These are phyloP conservation scores for Gilbertella persicaria DNA, from an alignment of 371 early-diverging fungal species.

Conservation along the genomic window DNA sequence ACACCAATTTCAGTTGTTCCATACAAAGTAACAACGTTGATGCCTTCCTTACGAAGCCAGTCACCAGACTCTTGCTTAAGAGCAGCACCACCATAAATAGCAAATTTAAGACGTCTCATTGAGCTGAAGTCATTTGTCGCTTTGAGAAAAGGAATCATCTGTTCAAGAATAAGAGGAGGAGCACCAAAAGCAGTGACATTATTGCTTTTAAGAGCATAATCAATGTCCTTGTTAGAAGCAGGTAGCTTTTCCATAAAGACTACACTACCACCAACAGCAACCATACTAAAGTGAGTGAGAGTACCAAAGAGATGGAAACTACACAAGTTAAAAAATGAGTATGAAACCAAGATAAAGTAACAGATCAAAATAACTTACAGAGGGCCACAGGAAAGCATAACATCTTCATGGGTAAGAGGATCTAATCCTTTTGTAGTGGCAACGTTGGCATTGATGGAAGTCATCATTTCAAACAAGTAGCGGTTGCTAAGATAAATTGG, in stretches of 20 bases:
- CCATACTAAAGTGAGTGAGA: background rate
- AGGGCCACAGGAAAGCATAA: background rate
- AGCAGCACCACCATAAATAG: constrained; percentile 8
- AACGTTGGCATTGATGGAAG: background rate
- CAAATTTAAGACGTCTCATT: background rate
- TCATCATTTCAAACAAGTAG: constrained; percentile 6
- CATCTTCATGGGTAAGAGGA: background rate
- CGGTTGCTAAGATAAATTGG: constrained; percentile 34
- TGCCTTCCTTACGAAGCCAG: background rate
- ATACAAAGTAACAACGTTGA: constrained; percentile 1
- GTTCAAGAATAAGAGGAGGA: constrained; percentile 13
- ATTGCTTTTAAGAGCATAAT: constrained; percentile 4
- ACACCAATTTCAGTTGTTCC: constrained; percentile 5
- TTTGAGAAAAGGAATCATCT: constrained; percentile 2
- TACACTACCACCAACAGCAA: constrained; percentile 1
- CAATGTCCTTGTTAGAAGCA: constrained; percentile 4
- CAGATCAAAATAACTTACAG: constrained; percentile 2
- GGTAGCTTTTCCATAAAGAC: constrained; percentile 9
- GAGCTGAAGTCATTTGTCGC: constrained; percentile 1
- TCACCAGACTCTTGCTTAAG: constrained; percentile 11
- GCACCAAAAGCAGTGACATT: constrained; percentile 2
- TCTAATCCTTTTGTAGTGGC: background rate
- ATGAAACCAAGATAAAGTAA: no score
- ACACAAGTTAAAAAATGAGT: background rate
- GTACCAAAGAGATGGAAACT: constrained; percentile 12